Base-by-base conservation (phyloP, 768 basidiomycete genomes). In the Plicaturopsis crispa region DNA sequence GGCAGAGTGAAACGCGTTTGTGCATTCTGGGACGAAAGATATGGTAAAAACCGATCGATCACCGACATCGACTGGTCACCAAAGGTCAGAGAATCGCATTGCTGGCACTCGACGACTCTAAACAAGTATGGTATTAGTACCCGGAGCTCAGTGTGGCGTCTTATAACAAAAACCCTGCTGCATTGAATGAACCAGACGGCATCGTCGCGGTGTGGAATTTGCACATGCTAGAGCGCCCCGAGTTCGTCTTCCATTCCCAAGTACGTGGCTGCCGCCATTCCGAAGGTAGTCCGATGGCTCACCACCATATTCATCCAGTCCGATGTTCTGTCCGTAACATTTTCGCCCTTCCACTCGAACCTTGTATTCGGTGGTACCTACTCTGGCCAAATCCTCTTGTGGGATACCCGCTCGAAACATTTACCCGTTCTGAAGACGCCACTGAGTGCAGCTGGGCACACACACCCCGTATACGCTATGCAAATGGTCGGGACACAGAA, bases 401-500 rank as follows among this genome's bases (percentile, higher is more conserved):
- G 96, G 96, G 96, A 99, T 53, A 98, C 93, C 6, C 81, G 96
- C 33, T 90, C 93, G 2, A 94, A 94, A 56, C 91, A 96, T 55
- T 67, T 97, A 2, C 96, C 96, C 0, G 91, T 98, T 3, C 68
- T 97, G 35, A 99, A 98, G 65, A 96, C 96, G 4, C 96, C 96
- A 1, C 62, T 98, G 28, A 96, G 93, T 12, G 90, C 93, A 2
- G 81, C 90, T 20, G 96, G 96, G 0, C 96, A 99, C 55, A 98
- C 96, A 3, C 94, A 99, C 61, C 96, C 96, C 1, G 89, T 99
- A 26, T 99, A 99, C 63, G 87, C 90, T 0, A 96, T 99, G 83
- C 82, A 87, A 48, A 91, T 97, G 82, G 88, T 98, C 13, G 96
- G 96, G 6, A 96, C 96, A 2, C 96, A 98, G 61, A 97, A 98